Percentiles rank a stretch among this genome's conserved stretches.
These are phyloP conservation scores for Psidium guajava DNA, from an alignment of 345 rosid species.

Conservation along the genomic window DNA sequence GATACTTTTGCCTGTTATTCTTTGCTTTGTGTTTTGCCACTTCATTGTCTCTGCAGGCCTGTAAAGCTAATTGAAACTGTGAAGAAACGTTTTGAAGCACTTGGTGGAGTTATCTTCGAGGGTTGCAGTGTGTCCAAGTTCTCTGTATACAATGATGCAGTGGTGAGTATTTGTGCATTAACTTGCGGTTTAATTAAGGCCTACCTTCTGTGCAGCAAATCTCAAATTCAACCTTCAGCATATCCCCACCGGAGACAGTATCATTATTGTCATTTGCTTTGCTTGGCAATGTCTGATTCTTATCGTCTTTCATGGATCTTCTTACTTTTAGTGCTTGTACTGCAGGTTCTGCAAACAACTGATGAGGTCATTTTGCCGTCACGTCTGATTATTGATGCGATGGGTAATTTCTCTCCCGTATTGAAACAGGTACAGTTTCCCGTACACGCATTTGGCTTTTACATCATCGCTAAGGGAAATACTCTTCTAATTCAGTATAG, in stretches of 20 bases:
- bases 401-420: slow-evolving; percentile 94
- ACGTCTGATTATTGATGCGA: slow-evolving; percentile 74
- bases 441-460: not conserved
- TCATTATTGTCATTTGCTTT: not conserved
- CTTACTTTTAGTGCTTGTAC: not conserved
- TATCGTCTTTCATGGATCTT: not conserved
- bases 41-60: slow-evolving; percentile 43
- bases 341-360: slow-evolving; percentile 57
- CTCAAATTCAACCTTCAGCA: not conserved
- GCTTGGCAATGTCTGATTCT: not conserved
- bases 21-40: not conserved
- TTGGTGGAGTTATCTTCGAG: slow-evolving; percentile 81
- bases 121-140: slow-evolving; percentile 58
- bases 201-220: not conserved
- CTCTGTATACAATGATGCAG: slow-evolving; percentile 51
- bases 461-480: not conserved
- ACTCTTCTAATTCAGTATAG: not conserved
- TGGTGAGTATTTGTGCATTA: slow-evolving; percentile 35
- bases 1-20: not conserved
- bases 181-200: not conserved
- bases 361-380: slow-evolving; percentile 58
- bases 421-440: slow-evolving; percentile 57
- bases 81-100: slow-evolving; percentile 63
- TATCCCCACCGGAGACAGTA: not conserved
- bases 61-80: slow-evolving; percentile 70